Conservation (phyloP, 1,139 yeast genomes). For the Pichia norvegensis region DNA sequence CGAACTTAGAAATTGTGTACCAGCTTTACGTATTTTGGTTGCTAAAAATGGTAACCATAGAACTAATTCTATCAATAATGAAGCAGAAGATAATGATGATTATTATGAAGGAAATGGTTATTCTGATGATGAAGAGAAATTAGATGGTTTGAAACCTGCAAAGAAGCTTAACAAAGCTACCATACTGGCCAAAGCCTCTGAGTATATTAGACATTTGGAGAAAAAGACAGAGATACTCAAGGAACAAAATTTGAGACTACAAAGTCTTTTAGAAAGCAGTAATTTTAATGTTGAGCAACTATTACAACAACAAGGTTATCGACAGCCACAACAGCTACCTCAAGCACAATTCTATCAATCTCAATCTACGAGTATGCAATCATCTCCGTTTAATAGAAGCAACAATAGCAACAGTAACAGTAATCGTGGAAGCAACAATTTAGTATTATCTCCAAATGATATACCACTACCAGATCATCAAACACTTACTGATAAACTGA, state of each 20-base stretch:
- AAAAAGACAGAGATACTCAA: slow-evolving; percentile 38
- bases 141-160: slow-evolving; percentile 60
- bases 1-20: slow-evolving; percentile 69
- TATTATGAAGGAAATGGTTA: slow-evolving; percentile 37
- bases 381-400: slow-evolving; percentile 14
- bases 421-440: slow-evolving; percentile 8
- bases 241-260: slow-evolving; percentile 38
- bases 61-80: slow-evolving; percentile 19
- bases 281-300: slow-evolving; percentile 7
- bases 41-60: slow-evolving; percentile 29
- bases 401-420: slow-evolving; percentile 7
- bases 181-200: slow-evolving; percentile 55
- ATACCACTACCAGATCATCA: slow-evolving; percentile 16
- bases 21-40: slow-evolving; percentile 44
- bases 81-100: slow-evolving; percentile 27
- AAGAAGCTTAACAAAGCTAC: slow-evolving; percentile 54
- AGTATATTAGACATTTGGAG: slow-evolving; percentile 40
- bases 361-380: slow-evolving; percentile 14
- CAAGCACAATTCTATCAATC: slow-evolving; percentile 7
- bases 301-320: slow-evolving; percentile 3
- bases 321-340: slow-evolving; percentile 1
- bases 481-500: slow-evolving; percentile 30
- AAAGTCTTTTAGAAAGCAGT: slow-evolving; percentile 13
- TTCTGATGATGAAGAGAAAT: slow-evolving; percentile 33
- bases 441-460: slow-evolving; percentile 13